These are phyloP conservation scores for Tylopilus rubrobrunneus DNA, from an alignment of 768 basidiomycete genomes.

Conservation along the genomic window DNA sequence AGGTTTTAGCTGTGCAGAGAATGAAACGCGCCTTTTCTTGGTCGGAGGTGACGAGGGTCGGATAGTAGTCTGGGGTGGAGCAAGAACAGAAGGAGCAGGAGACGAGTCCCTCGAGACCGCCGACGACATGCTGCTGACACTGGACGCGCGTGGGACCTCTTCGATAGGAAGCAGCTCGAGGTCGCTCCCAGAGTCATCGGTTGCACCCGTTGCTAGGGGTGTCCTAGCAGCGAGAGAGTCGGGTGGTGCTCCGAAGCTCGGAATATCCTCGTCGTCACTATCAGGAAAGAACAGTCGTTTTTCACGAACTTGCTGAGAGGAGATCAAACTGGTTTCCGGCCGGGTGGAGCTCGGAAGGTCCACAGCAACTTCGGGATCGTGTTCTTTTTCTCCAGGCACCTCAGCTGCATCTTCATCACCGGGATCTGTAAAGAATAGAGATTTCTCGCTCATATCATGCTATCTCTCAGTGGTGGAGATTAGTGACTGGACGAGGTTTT, in stretches of 20 bases:
- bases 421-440: slow-evolving; percentile 59
- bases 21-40: slow-evolving; percentile 53
- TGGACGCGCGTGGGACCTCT: slow-evolving; percentile 37
- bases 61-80: slow-evolving; percentile 5
- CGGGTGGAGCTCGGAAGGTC: neutral
- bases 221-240: neutral
- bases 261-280: slow-evolving; percentile 42
- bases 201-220: slow-evolving; percentile 30
- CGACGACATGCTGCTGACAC: slow-evolving; percentile 39
- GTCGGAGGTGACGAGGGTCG: slow-evolving; percentile 32
- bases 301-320: slow-evolving; percentile 18
- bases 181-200: too few species aligned
- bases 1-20: slow-evolving; percentile 14
- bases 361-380: slow-evolving; percentile 6
- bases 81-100: slow-evolving; percentile 21
- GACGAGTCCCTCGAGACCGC: slow-evolving; percentile 23
- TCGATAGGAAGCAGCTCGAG: slow-evolving; percentile 24
- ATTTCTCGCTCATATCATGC: slow-evolving; percentile 14
- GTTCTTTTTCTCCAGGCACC: neutral
- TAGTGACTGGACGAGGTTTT: neutral
- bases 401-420: slow-evolving; percentile 41
- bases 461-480: neutral
- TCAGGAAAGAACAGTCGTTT: slow-evolving; percentile 40
- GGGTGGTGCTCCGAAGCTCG: slow-evolving; percentile 8
- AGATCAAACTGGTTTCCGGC: neutral